phyloP scores from a whole-genome alignment of 2,329 filamentous ascomycete genomes.

The Cephalotrichum gorgonifer region DNA sequence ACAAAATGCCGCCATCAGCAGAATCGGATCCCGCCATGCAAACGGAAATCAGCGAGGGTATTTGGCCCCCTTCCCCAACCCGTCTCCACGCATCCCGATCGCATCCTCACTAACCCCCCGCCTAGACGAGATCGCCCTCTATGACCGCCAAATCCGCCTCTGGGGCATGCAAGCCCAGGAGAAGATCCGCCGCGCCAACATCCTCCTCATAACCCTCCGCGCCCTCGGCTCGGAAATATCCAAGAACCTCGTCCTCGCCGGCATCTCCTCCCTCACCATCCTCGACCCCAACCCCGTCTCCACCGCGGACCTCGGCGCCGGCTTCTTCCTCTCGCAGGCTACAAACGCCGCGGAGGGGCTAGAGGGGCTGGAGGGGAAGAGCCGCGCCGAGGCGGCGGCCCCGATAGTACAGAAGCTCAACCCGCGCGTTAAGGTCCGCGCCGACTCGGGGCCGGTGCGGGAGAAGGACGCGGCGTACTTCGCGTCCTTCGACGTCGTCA shows the following conservation, averaged over 20 bases:
- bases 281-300: conserved; percentile 68
- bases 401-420: conserved; percentile 78
- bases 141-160: conserved; percentile 92
- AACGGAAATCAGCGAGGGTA: conserved; percentile 22
- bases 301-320: conserved; percentile 69
- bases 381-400: conserved; percentile 73
- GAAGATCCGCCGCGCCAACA: conserved; percentile 78
- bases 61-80: conserved; percentile 6
- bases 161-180: conserved; percentile 96
- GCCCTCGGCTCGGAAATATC: conserved; percentile 89
- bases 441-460: conserved; percentile 58
- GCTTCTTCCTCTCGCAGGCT: conserved; percentile 61
- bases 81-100: background rate
- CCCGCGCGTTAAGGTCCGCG: conserved; percentile 68
- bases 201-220: conserved; percentile 80
- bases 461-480: conserved; percentile 66
- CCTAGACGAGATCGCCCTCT: conserved; percentile 87
- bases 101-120: background rate
- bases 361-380: conserved; percentile 63
- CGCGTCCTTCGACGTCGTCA: conserved; percentile 69
- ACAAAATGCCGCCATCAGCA: background rate
- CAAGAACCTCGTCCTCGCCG: conserved; percentile 93
- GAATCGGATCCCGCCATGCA: background rate
- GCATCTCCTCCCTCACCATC: conserved; percentile 82
- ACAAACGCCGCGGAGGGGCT: conserved; percentile 3